phyloP scores from a whole-genome alignment of 352 stramenopile species.

The Pelagophyceae sp. region DNA sequence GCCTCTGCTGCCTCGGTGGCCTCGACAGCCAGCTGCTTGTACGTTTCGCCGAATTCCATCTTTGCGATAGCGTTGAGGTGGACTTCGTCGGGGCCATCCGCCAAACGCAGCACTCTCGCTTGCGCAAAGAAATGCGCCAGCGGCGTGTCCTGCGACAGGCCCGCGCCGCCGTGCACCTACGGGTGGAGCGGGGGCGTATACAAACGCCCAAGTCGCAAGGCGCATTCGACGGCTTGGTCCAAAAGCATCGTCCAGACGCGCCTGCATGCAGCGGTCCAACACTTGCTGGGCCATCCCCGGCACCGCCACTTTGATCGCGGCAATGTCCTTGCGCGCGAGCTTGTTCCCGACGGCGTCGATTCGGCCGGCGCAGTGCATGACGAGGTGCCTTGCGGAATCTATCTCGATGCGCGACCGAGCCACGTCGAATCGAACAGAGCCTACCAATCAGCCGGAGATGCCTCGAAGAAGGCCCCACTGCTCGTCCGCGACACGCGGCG shows the following conservation, averaged over 20 bases:
- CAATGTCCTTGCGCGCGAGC: conserved; percentile 49
- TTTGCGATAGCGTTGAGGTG: conserved; percentile 86
- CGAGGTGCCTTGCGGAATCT: conserved; percentile 64
- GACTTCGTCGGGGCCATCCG: conserved; percentile 91
- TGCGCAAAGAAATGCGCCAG: conserved; percentile 76
- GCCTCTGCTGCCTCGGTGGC: too few relatives aligned
- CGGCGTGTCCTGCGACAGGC: conserved; percentile 78
- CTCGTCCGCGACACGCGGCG: too few relatives aligned
- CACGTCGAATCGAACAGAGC: conserved; percentile 23
- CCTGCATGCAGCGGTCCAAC: conserved; percentile 67
- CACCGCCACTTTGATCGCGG: conserved; percentile 90
- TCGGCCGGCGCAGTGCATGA: conserved; percentile 72
- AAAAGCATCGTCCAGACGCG: too few relatives aligned
- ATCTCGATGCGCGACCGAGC: conserved; percentile 45
- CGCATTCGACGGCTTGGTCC: too few relatives aligned
- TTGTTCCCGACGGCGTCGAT: conserved; percentile 67
- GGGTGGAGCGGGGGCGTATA: conserved; percentile 12
- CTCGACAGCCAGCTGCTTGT: too few relatives aligned
- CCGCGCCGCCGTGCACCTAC: conserved; percentile 58
- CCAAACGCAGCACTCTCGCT: conserved; percentile 81
- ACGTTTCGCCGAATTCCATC: conserved; percentile 80
- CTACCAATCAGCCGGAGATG: too few relatives aligned
- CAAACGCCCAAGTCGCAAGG: conserved; percentile 30
- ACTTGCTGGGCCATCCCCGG: conserved; percentile 75
- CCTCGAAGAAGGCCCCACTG: too few relatives aligned